Evolutionary conservation across 768 basidiomycete species (phyloP).

Genomic region (Psilocybe tampanensis): DNA sequence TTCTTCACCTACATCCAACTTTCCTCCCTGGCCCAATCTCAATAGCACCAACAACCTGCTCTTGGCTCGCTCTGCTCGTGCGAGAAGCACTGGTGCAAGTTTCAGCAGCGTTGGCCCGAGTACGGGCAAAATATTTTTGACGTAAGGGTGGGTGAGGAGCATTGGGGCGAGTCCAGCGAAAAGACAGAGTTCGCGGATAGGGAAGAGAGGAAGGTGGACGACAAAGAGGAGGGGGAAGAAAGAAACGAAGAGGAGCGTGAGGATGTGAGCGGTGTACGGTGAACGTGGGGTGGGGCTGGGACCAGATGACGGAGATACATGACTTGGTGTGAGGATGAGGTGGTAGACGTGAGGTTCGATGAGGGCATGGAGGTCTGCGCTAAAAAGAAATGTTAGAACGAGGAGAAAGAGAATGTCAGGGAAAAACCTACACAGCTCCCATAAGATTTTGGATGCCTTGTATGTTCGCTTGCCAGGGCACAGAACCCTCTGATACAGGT

Average conservation of each 20-base stretch:
- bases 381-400: conserved; percentile 24
- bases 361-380: conserved; percentile 63
- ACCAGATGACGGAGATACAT: conserved; percentile 4
- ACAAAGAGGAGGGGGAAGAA: conserved; percentile 53
- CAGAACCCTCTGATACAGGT: conserved; percentile 57
- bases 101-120: conserved; percentile 7
- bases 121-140: conserved; percentile 32
- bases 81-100: conserved; percentile 11
- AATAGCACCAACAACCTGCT: background rate
- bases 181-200: conserved; percentile 49
- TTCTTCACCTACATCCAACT: background rate
- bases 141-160: conserved; percentile 52
- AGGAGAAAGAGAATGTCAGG: background rate
- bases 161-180: conserved; percentile 53
- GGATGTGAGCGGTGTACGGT: conserved; percentile 55
- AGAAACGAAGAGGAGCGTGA: conserved; percentile 48
- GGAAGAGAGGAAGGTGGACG: conserved; percentile 48
- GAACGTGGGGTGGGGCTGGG: conserved; percentile 29
- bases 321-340: conserved; percentile 50
- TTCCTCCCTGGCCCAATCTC: background rate
- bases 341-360: conserved; percentile 53
- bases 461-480: conserved; percentile 85
- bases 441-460: conserved; percentile 92
- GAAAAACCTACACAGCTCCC: conserved; percentile 66
- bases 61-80: background rate